These are phyloP conservation scores for Bipolaris oryzae DNA, from an alignment of 2,329 filamentous ascomycete species.

Conservation along the genomic window DNA sequence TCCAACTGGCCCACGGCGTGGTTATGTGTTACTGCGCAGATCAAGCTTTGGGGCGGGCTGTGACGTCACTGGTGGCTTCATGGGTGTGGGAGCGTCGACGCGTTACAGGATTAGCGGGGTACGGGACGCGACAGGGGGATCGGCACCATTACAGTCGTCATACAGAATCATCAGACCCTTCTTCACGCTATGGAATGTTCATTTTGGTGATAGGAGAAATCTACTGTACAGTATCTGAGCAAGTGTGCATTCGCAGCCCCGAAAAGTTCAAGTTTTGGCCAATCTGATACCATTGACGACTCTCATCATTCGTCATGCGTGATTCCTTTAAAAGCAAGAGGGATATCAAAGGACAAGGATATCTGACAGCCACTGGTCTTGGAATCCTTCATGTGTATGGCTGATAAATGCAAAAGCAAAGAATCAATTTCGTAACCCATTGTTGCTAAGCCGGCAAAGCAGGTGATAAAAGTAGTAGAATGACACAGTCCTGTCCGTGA, in stretches of 20 bases:
- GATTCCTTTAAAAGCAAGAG: background rate
- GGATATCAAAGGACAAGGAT: background rate
- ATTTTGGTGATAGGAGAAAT: too few relatives aligned
- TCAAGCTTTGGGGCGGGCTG: conserved; percentile 11
- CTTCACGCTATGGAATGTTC: too few relatives aligned
- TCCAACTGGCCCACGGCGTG: background rate
- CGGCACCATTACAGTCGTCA: conserved; percentile 1
- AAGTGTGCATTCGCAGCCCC: background rate
- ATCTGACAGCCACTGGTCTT: background rate
- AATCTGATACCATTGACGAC: background rate
- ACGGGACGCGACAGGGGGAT: conserved; percentile 1
- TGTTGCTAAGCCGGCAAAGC: conserved; percentile 1
- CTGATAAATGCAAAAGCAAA: background rate
- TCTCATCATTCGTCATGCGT: background rate
- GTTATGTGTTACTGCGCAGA: conserved; percentile 4
- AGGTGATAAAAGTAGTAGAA: background rate
- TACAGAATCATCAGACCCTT: background rate
- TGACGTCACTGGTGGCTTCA: conserved; percentile 11
- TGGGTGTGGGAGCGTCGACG: conserved; percentile 7
- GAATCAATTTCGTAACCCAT: background rate
- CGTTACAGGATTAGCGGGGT: conserved; percentile 9
- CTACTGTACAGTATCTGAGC: background rate
- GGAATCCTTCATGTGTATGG: background rate
- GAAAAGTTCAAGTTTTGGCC: background rate
- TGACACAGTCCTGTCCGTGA: background rate